phyloP scores from a whole-genome alignment of 257 asterid genomes.

The Pogostemon cablin region DNA sequence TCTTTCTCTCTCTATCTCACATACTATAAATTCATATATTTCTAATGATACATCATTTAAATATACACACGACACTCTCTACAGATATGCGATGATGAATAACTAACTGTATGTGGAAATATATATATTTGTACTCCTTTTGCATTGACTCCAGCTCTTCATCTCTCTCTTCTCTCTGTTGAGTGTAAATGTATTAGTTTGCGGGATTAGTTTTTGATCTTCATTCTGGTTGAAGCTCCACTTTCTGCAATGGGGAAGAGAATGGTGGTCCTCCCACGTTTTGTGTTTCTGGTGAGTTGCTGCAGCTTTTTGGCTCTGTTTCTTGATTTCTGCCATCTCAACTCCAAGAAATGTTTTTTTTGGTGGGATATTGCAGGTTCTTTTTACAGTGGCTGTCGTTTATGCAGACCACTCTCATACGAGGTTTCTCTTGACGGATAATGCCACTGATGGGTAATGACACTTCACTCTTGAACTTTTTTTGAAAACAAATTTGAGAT shows the following conservation, averaged over 20 bases:
- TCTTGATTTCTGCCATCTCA: neutral
- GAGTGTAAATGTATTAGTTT: neutral
- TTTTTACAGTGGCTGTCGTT: slow-evolving; percentile 39
- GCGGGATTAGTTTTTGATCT: slow-evolving; percentile 21
- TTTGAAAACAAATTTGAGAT: slow-evolving; percentile 4
- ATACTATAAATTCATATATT: neutral
- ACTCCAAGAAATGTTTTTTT: slow-evolving; percentile 17
- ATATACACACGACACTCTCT: neutral
- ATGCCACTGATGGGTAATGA: slow-evolving; percentile 51
- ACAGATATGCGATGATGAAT: neutral
- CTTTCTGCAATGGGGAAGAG: slow-evolving; percentile 33
- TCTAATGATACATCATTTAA: too few species aligned
- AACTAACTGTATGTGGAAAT: neutral
- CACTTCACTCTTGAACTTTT: neutral
- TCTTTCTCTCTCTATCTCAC: slow-evolving; percentile 26
- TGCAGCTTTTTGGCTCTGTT: slow-evolving; percentile 7
- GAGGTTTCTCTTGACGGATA: slow-evolving; percentile 49
- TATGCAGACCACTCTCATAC: slow-evolving; percentile 45
- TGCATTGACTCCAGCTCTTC: slow-evolving; percentile 36
- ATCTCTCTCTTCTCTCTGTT: slow-evolving; percentile 3
- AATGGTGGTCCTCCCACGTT: slow-evolving; percentile 34
- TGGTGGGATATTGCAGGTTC: slow-evolving; percentile 46
- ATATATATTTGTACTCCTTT: slow-evolving; percentile 8
- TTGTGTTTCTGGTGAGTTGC: slow-evolving; percentile 42
- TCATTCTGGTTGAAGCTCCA: slow-evolving; percentile 33